phyloP scores from a whole-genome alignment of 1,284 basidiomycete genomes.

The Abortiporus biennis region DNA sequence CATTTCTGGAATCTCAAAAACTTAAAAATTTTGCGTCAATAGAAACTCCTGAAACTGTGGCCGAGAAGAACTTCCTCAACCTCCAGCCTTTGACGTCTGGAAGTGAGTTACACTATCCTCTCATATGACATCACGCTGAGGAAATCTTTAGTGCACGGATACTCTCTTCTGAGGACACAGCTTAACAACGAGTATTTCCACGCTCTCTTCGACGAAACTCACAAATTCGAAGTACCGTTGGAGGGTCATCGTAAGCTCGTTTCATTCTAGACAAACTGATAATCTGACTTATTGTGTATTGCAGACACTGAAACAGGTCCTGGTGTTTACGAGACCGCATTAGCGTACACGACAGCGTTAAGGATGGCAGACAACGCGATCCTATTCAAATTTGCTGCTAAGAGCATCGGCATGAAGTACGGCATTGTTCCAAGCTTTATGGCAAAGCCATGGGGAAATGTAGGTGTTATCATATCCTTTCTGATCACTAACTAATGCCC shows the following conservation, averaged over 20 bases:
- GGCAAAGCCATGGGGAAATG: conserved; percentile 94
- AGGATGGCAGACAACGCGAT: conserved; percentile 94
- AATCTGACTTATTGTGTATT: background rate
- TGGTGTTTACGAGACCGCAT: conserved; percentile 89
- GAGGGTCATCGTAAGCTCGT: conserved; percentile 81
- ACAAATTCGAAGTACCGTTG: conserved; percentile 75
- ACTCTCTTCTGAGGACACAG: conserved; percentile 84
- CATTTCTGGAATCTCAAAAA: background rate
- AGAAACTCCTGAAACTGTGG: conserved; percentile 77
- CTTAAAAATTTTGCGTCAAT: background rate
- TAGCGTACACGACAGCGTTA: conserved; percentile 81
- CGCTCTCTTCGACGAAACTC: conserved; percentile 77
- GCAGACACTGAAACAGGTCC: conserved; percentile 95
- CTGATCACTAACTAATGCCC: conserved; percentile 2
- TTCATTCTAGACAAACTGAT: conserved; percentile 3
- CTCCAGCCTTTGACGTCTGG: conserved; percentile 84
- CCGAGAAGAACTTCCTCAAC: conserved; percentile 73
- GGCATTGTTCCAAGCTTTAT: conserved; percentile 94
- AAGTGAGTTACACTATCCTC: conserved; percentile 48
- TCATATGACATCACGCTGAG: background rate
- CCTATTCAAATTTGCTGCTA: conserved; percentile 90
- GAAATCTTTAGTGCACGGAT: conserved; percentile 76
- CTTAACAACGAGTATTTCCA: conserved; percentile 89
- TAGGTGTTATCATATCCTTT: conserved; percentile 29
- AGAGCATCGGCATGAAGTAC: conserved; percentile 87